These are phyloP conservation scores for Neolentinus lepideus DNA, from an alignment of 1,284 basidiomycete species.

Conservation along the genomic window DNA sequence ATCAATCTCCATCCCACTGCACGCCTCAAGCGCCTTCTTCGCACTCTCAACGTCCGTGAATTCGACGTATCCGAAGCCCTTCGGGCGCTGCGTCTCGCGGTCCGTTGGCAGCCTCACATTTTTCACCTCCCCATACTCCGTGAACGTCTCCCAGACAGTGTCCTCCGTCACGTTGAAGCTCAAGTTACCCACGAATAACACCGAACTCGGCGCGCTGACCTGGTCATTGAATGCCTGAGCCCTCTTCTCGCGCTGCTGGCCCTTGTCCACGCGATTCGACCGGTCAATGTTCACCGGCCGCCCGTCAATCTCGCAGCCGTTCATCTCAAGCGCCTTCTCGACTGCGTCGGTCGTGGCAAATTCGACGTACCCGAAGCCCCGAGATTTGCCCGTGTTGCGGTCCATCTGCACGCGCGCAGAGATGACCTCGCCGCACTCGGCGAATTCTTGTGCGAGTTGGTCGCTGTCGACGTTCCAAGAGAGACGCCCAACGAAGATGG, in stretches of 20 bases:
- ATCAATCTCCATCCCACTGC: slow-evolving; percentile 74
- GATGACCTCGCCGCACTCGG: slow-evolving; percentile 81
- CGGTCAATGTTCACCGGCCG: slow-evolving; percentile 86
- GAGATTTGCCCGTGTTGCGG: slow-evolving; percentile 80
- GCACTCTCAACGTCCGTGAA: slow-evolving; percentile 80
- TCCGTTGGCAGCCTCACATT: slow-evolving; percentile 92
- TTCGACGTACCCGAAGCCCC: slow-evolving; percentile 94
- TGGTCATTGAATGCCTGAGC: slow-evolving; percentile 75
- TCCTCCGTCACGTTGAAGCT: slow-evolving; percentile 82
- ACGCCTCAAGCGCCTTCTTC: slow-evolving; percentile 71
- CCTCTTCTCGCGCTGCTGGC: slow-evolving; percentile 53
- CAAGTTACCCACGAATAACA: slow-evolving; percentile 90
- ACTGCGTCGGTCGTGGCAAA: slow-evolving; percentile 75
- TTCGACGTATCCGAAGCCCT: slow-evolving; percentile 98
- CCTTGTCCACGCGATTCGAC: slow-evolving; percentile 57
- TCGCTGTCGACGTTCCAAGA: slow-evolving; percentile 99
- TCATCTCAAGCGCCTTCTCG: slow-evolving; percentile 71
- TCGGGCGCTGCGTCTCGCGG: slow-evolving; percentile 83
- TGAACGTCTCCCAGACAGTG: slow-evolving; percentile 87
- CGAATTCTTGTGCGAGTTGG: slow-evolving; percentile 90
- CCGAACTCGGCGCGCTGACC: slow-evolving; percentile 63
- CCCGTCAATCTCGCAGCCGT: slow-evolving; percentile 89
- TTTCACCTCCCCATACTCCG: slow-evolving; percentile 85
- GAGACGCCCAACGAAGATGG: slow-evolving; percentile 89
- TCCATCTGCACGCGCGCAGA: slow-evolving; percentile 89